Evolutionary conservation across 106 monocot genomes (phyloP), one percentile per base, ranked within the genome.

Genomic region (Triglochin maritima): DNA sequence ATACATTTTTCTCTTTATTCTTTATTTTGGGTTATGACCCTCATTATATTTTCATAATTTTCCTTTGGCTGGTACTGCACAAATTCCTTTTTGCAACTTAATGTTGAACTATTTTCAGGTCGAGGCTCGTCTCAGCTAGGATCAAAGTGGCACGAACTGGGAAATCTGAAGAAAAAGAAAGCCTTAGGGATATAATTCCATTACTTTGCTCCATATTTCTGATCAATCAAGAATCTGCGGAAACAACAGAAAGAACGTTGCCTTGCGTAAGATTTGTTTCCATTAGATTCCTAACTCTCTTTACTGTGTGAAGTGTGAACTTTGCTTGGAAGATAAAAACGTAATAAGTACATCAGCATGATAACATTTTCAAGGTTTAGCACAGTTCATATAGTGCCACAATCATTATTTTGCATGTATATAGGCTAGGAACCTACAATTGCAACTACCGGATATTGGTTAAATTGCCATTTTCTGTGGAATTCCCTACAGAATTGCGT

Each of bases 181-280:
- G 11, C 45, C 66, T 71, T 13, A 85, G 59, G 57, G 89, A 86
- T 83, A 77, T 86, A 17, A 89, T 89, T 67, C 67, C 83, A 57
- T 72, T 89, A 51, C 69, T 89, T 50, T 89, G 89, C 65, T 80
- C 82, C 41, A 79, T 89, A 77, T 89, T 89, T 68, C 62, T 86
- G 78, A 70, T 83, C 51, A 86, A 86, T 83, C 80, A 81, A 74
- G 83, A 83, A 11, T 62, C 71, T 64, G 74, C 73, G n/a, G 83
- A 83, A 59, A 68, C 59, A 69, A 49, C 80, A 59, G 80, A 79
- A n/a, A 60, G 72, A 57, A 41, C 43, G 45, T 62, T 69, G 66
- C 13, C 65, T 9, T 80, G 44, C 66, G 82, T 85, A 76, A 78
- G 74, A 29, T 29, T 77, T 46, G 29, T 29, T 29, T 29, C 29